Evolutionary conservation across 1,284 basidiomycete genomes (phyloP).

Genomic region (Moesziomyces sp.): DNA sequence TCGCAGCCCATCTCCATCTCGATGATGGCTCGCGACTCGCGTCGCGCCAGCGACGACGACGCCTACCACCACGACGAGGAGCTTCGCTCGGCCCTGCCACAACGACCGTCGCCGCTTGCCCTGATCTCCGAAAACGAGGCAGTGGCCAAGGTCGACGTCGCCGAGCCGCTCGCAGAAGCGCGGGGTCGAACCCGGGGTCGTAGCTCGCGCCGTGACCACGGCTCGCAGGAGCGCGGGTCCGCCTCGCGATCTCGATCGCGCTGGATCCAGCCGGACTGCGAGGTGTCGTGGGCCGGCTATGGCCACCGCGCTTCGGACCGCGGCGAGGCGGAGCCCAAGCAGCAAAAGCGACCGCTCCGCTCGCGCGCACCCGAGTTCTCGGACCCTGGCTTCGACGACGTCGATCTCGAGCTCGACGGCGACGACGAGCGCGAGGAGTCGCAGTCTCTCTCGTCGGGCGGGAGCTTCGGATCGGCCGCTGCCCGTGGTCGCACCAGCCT

Average conservation of each 20-base stretch:
- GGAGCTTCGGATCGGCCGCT: constrained; percentile 22
- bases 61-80: constrained; percentile 40
- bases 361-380: constrained; percentile 17
- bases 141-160: neutral
- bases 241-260: constrained; percentile 31
- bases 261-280: constrained; percentile 35
- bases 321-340: constrained; percentile 17
- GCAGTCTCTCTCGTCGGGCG: constrained; percentile 28
- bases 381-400: constrained; percentile 54
- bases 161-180: constrained; percentile 1
- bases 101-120: constrained; percentile 33
- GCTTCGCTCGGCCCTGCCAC: constrained; percentile 32
- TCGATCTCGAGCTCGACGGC: constrained; percentile 56
- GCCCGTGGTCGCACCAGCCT: constrained; percentile 20
- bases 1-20: constrained; percentile 46
- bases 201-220: constrained; percentile 28
- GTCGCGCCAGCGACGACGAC: constrained; percentile 27
- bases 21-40: constrained; percentile 17
- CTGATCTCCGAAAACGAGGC: constrained; percentile 30
- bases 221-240: constrained; percentile 39
- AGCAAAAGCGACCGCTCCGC: constrained; percentile 16
- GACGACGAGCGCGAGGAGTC: constrained; percentile 42
- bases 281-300: constrained; percentile 45
- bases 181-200: constrained; percentile 30
- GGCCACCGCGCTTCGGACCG: constrained; percentile 39